Evolutionary conservation across 331 rosid genomes (phyloP).

Genomic region (Pyrus hybrid): DNA sequence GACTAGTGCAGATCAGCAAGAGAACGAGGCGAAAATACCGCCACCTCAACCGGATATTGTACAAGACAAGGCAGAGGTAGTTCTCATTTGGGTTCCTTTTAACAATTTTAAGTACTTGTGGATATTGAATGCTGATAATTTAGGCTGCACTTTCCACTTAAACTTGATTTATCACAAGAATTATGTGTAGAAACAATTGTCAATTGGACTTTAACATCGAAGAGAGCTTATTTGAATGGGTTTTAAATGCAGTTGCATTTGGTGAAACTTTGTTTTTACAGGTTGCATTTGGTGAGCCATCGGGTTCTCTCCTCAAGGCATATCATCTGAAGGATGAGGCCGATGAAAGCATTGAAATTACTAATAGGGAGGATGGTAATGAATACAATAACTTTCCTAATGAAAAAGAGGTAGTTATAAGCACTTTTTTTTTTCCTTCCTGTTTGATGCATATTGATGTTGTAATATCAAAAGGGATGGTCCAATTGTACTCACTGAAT

Average conservation of each 20-base stretch:
- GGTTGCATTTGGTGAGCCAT: conserved; percentile 31
- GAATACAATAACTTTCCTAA: conserved; percentile 26
- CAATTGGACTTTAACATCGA: not conserved
- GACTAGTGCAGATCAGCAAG: conserved; percentile 29
- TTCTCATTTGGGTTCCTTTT: conserved; percentile 9
- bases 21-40: conserved; percentile 19
- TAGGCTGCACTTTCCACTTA: not conserved
- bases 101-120: conserved; percentile 3
- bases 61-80: conserved; percentile 54
- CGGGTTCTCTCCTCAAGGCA: conserved; percentile 56
- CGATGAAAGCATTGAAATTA: conserved; percentile 20
- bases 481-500: conserved; percentile 5
- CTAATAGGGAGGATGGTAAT: conserved; percentile 17
- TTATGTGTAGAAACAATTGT: not conserved
- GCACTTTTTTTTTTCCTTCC: conserved; percentile 5
- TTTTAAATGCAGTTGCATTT: conserved; percentile 22
- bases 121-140: not conserved
- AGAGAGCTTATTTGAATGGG: conserved; percentile 12
- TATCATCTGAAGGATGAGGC: conserved; percentile 48
- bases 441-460: conserved; percentile 7
- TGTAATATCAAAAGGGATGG: not conserved
- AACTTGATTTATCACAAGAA: not conserved
- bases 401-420: conserved; percentile 50
- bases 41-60: conserved; percentile 24
- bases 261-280: conserved; percentile 26